Evolutionary conservation across 306 rosid genomes (phyloP).

Genomic region (Sicyos edulis): DNA sequence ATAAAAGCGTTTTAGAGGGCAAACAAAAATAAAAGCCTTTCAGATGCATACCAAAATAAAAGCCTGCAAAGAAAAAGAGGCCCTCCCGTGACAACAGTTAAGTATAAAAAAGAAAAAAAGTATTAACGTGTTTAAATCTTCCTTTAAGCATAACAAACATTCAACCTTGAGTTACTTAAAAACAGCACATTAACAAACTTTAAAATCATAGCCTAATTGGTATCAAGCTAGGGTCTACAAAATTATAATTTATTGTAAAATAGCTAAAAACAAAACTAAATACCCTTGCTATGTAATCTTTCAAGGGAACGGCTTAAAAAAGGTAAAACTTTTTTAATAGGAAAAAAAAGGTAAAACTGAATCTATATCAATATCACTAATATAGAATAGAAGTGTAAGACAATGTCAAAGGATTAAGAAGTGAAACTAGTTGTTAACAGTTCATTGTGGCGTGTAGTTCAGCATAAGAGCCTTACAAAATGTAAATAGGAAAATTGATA

Average conservation of each 20-base stretch:
- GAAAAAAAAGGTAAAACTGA: too few relatives aligned
- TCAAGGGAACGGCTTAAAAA: neutral
- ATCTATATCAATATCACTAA: too few relatives aligned
- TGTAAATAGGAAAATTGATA: constrained; percentile 16
- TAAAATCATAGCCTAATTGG: neutral
- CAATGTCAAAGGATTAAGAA: neutral
- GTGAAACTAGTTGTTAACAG: neutral
- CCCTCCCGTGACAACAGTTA: neutral
- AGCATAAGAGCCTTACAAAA: constrained; percentile 19
- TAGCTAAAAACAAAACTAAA: too few relatives aligned
- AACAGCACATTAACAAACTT: neutral
- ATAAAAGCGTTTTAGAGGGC: too few relatives aligned
- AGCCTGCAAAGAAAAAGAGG: too few relatives aligned
- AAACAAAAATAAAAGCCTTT: too few relatives aligned
- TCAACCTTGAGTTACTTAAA: neutral
- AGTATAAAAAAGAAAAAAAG: neutral
- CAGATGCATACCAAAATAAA: too few relatives aligned
- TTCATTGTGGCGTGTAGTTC: neutral
- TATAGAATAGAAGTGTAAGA: neutral
- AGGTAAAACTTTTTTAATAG: too few relatives aligned
- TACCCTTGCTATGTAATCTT: neutral
- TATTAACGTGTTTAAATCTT: neutral
- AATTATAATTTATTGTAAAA: neutral
- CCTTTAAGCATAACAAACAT: neutral
- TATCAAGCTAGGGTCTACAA: too few relatives aligned